Percentiles rank a stretch among this genome's conserved stretches.
Conservation (phyloP, 768 basidiomycete genomes). For the Leccinum ochraceum region DNA sequence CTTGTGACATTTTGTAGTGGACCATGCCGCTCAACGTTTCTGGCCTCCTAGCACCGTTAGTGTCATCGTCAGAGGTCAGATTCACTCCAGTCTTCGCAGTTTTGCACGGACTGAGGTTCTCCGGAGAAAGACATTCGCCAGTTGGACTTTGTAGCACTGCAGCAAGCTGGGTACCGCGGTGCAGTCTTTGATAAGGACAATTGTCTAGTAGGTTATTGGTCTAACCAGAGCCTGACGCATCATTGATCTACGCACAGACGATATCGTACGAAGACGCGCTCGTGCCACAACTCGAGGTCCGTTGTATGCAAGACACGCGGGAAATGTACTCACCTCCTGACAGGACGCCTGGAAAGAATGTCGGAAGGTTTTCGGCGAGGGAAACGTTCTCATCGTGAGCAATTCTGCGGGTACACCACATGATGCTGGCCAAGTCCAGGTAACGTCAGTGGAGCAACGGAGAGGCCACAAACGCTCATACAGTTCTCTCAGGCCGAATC, state of each 20-base stretch:
- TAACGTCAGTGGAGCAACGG: conserved; percentile 34
- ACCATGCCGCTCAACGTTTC: conserved; percentile 71
- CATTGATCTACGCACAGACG: no score
- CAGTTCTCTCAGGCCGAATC: conserved; percentile 71
- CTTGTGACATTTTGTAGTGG: no score
- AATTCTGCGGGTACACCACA: conserved; percentile 89
- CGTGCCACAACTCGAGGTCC: conserved; percentile 73
- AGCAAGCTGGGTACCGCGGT: conserved; percentile 78
- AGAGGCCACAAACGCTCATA: neutral
- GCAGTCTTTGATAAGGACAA: conserved; percentile 98
- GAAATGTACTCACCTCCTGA: neutral
- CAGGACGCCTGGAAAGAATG: conserved; percentile 80
- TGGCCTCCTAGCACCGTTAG: conserved; percentile 65
- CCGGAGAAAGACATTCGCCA: conserved; percentile 79
- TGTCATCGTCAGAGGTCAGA: conserved; percentile 64
- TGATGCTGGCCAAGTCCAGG: conserved; percentile 80
- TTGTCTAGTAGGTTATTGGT: conserved; percentile 65
- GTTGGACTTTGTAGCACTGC: conserved; percentile 73
- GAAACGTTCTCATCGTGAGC: conserved; percentile 86
- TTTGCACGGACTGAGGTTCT: conserved; percentile 11
- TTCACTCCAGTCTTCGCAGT: neutral
- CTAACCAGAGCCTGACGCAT: no score
- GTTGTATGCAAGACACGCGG: conserved; percentile 15
- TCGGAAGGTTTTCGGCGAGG: conserved; percentile 67
- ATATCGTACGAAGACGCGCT: conserved; percentile 50